Percentiles rank a stretch among this genome's conserved stretches.
Conservation (phyloP, 2,329 filamentous ascomycete species). For the Arachnopeziza araneosa region DNA sequence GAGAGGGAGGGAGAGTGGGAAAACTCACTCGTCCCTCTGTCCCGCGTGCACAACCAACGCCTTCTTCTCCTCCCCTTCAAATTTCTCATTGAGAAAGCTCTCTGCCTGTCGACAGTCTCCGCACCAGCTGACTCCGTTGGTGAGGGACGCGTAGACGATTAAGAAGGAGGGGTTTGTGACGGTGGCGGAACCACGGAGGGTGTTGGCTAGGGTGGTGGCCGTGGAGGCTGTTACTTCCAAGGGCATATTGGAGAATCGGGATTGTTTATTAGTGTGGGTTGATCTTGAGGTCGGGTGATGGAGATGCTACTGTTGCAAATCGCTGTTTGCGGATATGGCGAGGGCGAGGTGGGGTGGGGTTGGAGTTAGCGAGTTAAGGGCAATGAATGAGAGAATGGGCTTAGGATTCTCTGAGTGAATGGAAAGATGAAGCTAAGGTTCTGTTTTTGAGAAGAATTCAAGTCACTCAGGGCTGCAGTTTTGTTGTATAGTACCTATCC, state of each 20-base stretch:
- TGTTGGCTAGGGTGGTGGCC: conserved; percentile 6
- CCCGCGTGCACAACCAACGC: conserved; percentile 23
- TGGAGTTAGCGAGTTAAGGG: neutral
- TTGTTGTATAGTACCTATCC: no score
- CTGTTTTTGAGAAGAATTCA: no score
- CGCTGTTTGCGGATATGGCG: no score
- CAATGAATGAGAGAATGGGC: neutral
- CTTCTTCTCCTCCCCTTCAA: conserved; percentile 11
- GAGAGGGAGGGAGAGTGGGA: neutral
- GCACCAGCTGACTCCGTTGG: conserved; percentile 24
- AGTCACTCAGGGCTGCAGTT: no score
- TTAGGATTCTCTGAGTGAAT: neutral
- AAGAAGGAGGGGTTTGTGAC: conserved; percentile 18
- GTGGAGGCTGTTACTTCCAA: conserved; percentile 9
- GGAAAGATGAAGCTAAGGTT: no score
- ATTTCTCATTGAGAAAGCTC: conserved; percentile 21
- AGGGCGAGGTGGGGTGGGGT: no score
- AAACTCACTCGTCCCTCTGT: conserved; percentile 20
- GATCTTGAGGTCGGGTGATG: neutral
- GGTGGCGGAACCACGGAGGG: conserved; percentile 11
- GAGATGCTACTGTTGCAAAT: neutral
- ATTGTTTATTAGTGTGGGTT: no score
- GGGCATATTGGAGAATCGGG: conserved; percentile 14
- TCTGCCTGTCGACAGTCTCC: conserved; percentile 26
- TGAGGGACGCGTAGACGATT: conserved; percentile 23